Evolutionary conservation across 345 rosid genomes (phyloP).

Genomic region (Eucalyptus erythrocorys): DNA sequence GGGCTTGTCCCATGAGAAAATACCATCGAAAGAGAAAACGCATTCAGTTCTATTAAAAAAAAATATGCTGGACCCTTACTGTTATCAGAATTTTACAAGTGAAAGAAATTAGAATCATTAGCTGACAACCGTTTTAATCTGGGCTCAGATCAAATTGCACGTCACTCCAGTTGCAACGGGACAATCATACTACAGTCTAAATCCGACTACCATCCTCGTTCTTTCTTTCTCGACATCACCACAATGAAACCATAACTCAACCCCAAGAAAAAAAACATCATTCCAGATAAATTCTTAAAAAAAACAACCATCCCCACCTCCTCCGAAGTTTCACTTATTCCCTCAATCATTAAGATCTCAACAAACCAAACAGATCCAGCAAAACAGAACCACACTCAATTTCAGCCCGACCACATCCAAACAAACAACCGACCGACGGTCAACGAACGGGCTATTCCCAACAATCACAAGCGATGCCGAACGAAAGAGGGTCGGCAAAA

Average conservation of each 20-base stretch:
- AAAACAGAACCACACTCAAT: background rate
- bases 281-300: background rate
- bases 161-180: background rate
- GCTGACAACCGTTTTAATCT: background rate
- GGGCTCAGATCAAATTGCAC: background rate
- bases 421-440: background rate
- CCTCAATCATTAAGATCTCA: background rate
- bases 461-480: background rate
- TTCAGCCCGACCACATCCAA: background rate
- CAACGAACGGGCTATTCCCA: background rate
- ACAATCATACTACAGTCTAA: background rate
- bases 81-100: background rate
- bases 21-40: background rate
- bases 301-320: background rate
- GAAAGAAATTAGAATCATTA: background rate
- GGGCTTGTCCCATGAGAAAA: background rate
- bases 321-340: background rate
- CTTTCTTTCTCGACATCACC: background rate
- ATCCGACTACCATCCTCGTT: background rate
- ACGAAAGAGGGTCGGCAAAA: background rate
- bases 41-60: background rate
- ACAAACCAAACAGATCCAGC: background rate
- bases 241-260: background rate
- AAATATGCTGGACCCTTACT: accelerated
- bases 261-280: background rate